These are phyloP conservation scores for Dianthus caryophyllus DNA, from an alignment of 148 eudicot species.

Conservation along the genomic window DNA sequence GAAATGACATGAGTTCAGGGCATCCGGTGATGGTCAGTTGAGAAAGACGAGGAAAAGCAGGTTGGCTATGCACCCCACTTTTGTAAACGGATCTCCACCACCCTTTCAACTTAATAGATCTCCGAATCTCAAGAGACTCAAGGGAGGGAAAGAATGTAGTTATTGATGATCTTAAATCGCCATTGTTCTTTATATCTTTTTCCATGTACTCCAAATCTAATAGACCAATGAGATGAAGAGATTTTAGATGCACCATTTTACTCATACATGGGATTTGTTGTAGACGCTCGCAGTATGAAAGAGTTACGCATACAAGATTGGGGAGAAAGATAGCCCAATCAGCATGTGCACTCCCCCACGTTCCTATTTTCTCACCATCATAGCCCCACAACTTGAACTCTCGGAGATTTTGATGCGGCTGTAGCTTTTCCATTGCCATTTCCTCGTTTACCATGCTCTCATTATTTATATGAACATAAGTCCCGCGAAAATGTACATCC, in stretches of 20 bases:
- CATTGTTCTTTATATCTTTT: background rate
- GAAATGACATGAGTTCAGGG: constrained; percentile 10
- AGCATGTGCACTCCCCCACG: constrained; percentile 18
- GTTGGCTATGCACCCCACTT: background rate
- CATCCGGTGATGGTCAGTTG: background rate
- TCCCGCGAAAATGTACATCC: background rate
- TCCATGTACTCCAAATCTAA: constrained; percentile 17
- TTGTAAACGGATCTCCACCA: constrained; percentile 11
- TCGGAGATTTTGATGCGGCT: constrained; percentile 19
- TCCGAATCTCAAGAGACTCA: background rate
- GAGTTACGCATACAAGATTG: constrained; percentile 9
- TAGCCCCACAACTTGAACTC: background rate
- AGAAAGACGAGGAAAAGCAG: constrained; percentile 16
- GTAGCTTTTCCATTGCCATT: constrained; percentile 11
- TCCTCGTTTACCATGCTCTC: too few relatives aligned
- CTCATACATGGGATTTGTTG: constrained; percentile 9
- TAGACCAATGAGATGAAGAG: background rate
- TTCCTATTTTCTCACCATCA: background rate
- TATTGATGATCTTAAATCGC: too few relatives aligned
- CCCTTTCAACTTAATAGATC: background rate
- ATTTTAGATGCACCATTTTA: constrained; percentile 3
- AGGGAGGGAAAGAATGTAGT: constrained; percentile 20
- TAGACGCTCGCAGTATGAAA: background rate
- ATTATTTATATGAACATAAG: too few relatives aligned
- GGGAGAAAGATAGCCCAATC: constrained; percentile 9